phyloP scores from a whole-genome alignment of 176 grass and related monocot species.

The Hyparrhenia diplandra region DNA sequence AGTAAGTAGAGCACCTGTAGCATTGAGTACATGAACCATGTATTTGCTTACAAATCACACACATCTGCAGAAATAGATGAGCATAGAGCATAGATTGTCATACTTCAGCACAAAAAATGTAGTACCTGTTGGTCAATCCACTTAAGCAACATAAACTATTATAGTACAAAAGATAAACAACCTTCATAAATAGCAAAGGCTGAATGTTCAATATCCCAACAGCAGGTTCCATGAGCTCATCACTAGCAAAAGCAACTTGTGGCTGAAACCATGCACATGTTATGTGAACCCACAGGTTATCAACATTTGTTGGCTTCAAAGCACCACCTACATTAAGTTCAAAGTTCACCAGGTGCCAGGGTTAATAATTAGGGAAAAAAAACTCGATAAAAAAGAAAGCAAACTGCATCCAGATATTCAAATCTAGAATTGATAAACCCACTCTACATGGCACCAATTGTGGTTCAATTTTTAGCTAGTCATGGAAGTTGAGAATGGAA shows the following conservation, averaged over 20 bases:
- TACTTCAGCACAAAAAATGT: constrained; percentile 7
- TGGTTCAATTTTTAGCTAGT: background rate
- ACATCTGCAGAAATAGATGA: constrained; percentile 62
- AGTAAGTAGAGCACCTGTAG: constrained; percentile 93
- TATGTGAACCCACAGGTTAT: constrained; percentile 89
- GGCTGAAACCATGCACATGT: constrained; percentile 99
- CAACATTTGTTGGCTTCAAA: constrained; percentile 87
- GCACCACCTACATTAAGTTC: constrained; percentile 67
- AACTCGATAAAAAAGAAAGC: constrained; percentile 6
- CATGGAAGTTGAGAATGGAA: constrained; percentile 1
- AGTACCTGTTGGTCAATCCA: background rate
- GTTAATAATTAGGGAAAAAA: constrained; percentile 10
- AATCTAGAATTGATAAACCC: constrained; percentile 13
- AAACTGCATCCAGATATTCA: background rate
- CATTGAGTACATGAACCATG: constrained; percentile 97
- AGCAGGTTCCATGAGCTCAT: constrained; percentile 98
- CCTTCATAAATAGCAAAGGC: constrained; percentile 88
- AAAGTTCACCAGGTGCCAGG: constrained; percentile 20
- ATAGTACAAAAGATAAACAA: constrained; percentile 33
- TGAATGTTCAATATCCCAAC: constrained; percentile 82
- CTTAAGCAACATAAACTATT: constrained; percentile 13
- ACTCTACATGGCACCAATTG: background rate
- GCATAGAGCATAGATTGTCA: constrained; percentile 24
- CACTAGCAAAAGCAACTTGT: constrained; percentile 92
- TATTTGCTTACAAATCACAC: constrained; percentile 96